Evolutionary conservation across 2,329 filamentous ascomycete species (phyloP).

Genomic region (Paracamarosporium sp.): DNA sequence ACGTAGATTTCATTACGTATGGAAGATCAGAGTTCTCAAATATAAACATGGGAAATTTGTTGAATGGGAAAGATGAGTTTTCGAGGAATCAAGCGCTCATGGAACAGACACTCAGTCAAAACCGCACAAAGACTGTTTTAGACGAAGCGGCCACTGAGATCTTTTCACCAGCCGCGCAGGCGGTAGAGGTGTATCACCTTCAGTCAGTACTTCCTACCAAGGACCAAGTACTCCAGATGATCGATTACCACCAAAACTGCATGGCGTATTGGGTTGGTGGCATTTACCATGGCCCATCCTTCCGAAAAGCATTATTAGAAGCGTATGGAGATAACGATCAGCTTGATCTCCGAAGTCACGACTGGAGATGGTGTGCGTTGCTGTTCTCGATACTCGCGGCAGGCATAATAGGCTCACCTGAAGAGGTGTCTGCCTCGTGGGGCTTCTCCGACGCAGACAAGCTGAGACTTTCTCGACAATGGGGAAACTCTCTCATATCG

Average conservation of each 20-base stretch:
- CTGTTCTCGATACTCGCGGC: slow-evolving; percentile 55
- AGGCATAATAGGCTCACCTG: slow-evolving; percentile 51
- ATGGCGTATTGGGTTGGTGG: slow-evolving; percentile 50
- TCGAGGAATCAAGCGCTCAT: slow-evolving; percentile 18
- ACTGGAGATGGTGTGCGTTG: slow-evolving; percentile 52
- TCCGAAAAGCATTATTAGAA: slow-evolving; percentile 46
- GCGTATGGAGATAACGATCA: slow-evolving; percentile 47
- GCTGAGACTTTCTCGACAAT: slow-evolving; percentile 50
- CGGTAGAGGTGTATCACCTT: slow-evolving; percentile 35
- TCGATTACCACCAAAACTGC: slow-evolving; percentile 48
- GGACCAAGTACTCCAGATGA: slow-evolving; percentile 33
- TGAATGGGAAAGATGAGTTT: slow-evolving; percentile 31
- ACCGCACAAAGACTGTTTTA: slow-evolving; percentile 12
- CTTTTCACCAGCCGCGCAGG: slow-evolving; percentile 31
- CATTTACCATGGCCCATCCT: slow-evolving; percentile 46
- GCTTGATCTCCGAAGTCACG: slow-evolving; percentile 44
- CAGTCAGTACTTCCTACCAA: slow-evolving; percentile 47
- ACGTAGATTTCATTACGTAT: slow-evolving; percentile 27
- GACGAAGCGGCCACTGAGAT: slow-evolving; percentile 16
- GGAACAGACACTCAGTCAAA: slow-evolving; percentile 22
- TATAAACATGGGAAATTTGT: slow-evolving; percentile 32
- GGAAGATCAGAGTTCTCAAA: slow-evolving; percentile 30
- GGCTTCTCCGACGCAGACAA: slow-evolving; percentile 54
- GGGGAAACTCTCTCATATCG: slow-evolving; percentile 54
- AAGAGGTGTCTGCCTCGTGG: slow-evolving; percentile 46